Evolutionary conservation across 108 stramenopile species (phyloP), one percentile per base, ranked within the genome.

Genomic region (Fragilariopsis cylindrus): DNA sequence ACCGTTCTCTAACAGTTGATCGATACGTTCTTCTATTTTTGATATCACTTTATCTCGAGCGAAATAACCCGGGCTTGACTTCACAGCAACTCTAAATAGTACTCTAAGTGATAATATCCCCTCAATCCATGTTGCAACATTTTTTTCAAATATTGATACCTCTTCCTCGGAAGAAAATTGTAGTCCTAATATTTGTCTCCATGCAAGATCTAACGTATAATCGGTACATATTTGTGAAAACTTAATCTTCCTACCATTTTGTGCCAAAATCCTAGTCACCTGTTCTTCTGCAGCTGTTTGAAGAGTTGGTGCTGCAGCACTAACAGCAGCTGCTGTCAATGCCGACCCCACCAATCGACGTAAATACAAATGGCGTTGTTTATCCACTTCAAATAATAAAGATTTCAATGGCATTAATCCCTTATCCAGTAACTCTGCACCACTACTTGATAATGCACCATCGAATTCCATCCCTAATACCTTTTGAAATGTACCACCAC

Each of bases 1-100:
- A 7, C 85, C 85, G 50, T 78, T 74, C 42, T n/a, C 60, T 40
- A 75, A 55, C 8, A 86, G 67, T 2, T 63, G 43, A 58, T 81
- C 82, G 7, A 86, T 71, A 57, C 78, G 83, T 42, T 77, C 48
- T 49, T 83, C 80, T 21, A 86, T 81, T 71, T 78, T 78, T 16
- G 55, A 55, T 47, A 63, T 48, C n/a, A 86, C 62, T 44, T 78
- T 83, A 13, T 52, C 48, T 11, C 48, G 57, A 11, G 82, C 85
- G 13, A 69, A 52, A n/a, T 65, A 75, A 12, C 75, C 30, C 19
- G 62, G 56, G 18, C 57, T 7, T 39, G 48, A 44, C 3, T 57
- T 65, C 63, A 60, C 60, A 30, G 62, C 47, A 11, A 55, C 48
- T 16, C 5, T 16, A 7, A 50, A 40, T 47, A 53, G 46, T 45